Evolutionary conservation across 306 rosid species (phyloP).

Genomic region (Fragaria ananassa): DNA sequence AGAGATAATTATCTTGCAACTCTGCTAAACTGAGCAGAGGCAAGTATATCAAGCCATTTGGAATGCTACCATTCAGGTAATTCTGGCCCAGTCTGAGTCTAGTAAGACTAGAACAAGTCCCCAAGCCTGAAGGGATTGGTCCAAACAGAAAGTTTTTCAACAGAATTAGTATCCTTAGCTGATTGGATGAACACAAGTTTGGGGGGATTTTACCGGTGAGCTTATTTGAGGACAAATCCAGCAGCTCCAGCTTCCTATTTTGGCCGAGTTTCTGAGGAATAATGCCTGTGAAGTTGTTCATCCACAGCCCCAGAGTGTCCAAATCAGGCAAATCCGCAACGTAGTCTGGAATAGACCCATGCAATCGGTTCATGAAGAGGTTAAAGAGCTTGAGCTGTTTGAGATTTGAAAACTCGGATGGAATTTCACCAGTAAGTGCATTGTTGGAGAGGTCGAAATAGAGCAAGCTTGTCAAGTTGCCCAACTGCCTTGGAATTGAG

Average conservation of each 20-base stretch:
- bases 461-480: slow-evolving; percentile 55
- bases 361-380: slow-evolving; percentile 75
- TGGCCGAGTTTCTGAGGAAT: slow-evolving; percentile 71
- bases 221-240: slow-evolving; percentile 87
- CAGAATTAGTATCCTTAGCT: slow-evolving; percentile 62
- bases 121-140: slow-evolving; percentile 63
- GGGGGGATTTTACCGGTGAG: slow-evolving; percentile 79
- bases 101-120: slow-evolving; percentile 61
- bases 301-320: slow-evolving; percentile 65
- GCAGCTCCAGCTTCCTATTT: slow-evolving; percentile 56
- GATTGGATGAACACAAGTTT: slow-evolving; percentile 56
- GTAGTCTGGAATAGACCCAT: slow-evolving; percentile 80
- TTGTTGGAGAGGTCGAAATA: slow-evolving; percentile 74
- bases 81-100: slow-evolving; percentile 73
- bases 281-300: slow-evolving; percentile 84
- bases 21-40: slow-evolving; percentile 63
- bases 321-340: slow-evolving; percentile 58
- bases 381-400: slow-evolving; percentile 62
- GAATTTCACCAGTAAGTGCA: slow-evolving; percentile 77
- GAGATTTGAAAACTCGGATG: slow-evolving; percentile 60
- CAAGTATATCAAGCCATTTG: slow-evolving; percentile 72
- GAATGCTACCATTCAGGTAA: slow-evolving; percentile 79
- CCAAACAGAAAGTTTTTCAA: slow-evolving; percentile 78
- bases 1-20: slow-evolving; percentile 65
- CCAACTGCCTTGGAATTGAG: slow-evolving; percentile 64